Percentiles rank a stretch among this genome's conserved stretches.
phyloP scores from a whole-genome alignment of 106 monocot species.

The Dendrobium huoshanense region DNA sequence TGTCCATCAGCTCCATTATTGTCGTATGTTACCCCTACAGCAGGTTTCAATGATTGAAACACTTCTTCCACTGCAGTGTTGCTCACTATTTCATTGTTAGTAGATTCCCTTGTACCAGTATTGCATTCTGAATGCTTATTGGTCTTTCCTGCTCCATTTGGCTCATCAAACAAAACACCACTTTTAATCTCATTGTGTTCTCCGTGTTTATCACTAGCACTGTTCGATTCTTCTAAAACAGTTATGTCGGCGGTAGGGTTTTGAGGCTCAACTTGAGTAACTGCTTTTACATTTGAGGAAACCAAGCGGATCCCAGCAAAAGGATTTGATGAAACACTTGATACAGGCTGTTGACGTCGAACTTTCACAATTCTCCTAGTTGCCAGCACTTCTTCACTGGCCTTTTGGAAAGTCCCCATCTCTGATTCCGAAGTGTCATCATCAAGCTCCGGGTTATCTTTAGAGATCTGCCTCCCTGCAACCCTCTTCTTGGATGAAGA shows the following conservation, averaged over 20 bases:
- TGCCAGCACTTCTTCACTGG: slow-evolving; percentile 87
- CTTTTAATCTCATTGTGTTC: slow-evolving; percentile 10
- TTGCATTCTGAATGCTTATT: slow-evolving; percentile 10
- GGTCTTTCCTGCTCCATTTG: slow-evolving; percentile 12
- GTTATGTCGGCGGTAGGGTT: background rate
- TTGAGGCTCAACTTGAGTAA: slow-evolving; percentile 2
- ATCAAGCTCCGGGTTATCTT: slow-evolving; percentile 57
- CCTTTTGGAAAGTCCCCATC: slow-evolving; percentile 77
- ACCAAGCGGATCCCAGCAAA: slow-evolving; percentile 53
- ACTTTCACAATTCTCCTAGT: slow-evolving; percentile 86
- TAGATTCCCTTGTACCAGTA: background rate
- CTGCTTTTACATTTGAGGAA: slow-evolving; percentile 20
- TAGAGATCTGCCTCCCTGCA: slow-evolving; percentile 62
- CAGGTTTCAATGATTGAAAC: background rate
- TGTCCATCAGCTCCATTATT: slow-evolving; percentile 15
- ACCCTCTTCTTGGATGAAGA: slow-evolving; percentile 66
- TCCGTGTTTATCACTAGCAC: slow-evolving; percentile 11
- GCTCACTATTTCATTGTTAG: slow-evolving; percentile 3
- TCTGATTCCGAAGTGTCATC: slow-evolving; percentile 66
- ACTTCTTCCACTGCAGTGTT: slow-evolving; percentile 6
- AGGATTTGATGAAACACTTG: slow-evolving; percentile 57
- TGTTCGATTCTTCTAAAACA: slow-evolving; percentile 13
- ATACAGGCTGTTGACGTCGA: slow-evolving; percentile 36
- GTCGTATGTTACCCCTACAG: slow-evolving; percentile 6
- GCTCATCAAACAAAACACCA: slow-evolving; percentile 10